Percentiles rank a stretch among this genome's conserved stretches.
phyloP scores from a whole-genome alignment of 1,284 basidiomycete genomes.

The Vanrija pseudolonga region DNA sequence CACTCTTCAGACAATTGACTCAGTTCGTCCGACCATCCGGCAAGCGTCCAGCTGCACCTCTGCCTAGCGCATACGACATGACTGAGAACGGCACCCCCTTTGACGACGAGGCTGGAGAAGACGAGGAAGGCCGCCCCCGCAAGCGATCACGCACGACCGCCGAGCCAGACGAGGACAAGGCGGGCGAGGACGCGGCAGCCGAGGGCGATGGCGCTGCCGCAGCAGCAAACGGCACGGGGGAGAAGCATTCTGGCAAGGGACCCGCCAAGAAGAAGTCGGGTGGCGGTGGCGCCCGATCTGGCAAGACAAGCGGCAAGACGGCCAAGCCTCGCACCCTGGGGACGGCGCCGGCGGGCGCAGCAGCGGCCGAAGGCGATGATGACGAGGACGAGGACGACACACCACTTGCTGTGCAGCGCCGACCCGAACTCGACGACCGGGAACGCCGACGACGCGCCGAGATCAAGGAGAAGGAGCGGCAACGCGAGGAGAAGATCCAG shows the following conservation, averaged over 20 bases:
- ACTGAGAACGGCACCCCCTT: constrained; percentile 19
- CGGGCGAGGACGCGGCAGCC: constrained; percentile 2
- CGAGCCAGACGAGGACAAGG: constrained; percentile 14
- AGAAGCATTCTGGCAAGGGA: constrained; percentile 19
- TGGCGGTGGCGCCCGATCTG: neutral
- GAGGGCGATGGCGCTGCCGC: constrained; percentile 16
- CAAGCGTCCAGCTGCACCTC: constrained; percentile 31
- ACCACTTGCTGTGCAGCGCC: constrained; percentile 28
- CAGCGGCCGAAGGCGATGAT: constrained; percentile 14
- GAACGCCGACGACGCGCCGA: constrained; percentile 52
- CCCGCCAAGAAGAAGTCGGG: constrained; percentile 23
- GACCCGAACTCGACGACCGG: constrained; percentile 39
- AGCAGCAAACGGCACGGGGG: constrained; percentile 13
- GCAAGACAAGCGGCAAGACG: constrained; percentile 22
- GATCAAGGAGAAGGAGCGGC: constrained; percentile 58
- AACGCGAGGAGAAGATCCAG: constrained; percentile 67
- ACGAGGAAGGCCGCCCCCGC: constrained; percentile 26
- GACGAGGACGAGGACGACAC: constrained; percentile 36
- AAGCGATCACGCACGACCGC: constrained; percentile 14
- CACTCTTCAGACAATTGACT: constrained; percentile 68
- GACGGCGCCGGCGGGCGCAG: neutral
- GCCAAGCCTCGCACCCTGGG: constrained; percentile 1
- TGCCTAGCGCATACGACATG: constrained; percentile 31
- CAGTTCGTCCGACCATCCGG: constrained; percentile 39
- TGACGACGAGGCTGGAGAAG: constrained; percentile 10